phyloP scores from a whole-genome alignment of 176 grass and related monocot species.

The Bonia amplexicaulis region DNA sequence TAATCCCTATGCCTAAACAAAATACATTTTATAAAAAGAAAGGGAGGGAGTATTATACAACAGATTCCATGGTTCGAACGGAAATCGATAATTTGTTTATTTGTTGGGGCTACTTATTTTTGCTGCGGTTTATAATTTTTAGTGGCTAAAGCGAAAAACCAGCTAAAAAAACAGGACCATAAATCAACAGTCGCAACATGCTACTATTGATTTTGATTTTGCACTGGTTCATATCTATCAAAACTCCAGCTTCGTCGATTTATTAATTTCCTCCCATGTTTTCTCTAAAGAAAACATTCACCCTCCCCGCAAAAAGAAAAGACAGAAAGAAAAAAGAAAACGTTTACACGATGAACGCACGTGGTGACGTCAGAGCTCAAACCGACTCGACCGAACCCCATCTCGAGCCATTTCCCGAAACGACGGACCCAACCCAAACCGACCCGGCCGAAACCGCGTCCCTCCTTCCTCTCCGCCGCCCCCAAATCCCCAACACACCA shows the following conservation, averaged over 20 bases:
- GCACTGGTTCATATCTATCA: neutral
- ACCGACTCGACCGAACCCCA: neutral
- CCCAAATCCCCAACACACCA: neutral
- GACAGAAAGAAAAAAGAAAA: neutral
- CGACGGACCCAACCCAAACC: neutral
- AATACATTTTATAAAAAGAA: too few species aligned
- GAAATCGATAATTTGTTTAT: neutral
- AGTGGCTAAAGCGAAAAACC: too few species aligned
- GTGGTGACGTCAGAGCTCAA: constrained; percentile 1
- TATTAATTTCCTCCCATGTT: neutral
- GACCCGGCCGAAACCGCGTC: neutral
- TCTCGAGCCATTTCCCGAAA: neutral
- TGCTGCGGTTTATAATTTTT: too few species aligned
- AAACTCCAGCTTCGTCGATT: neutral
- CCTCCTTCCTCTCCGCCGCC: neutral
- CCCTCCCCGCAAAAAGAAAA: neutral
- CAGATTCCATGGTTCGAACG: neutral
- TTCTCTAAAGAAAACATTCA: neutral
- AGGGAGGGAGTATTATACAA: too few species aligned
- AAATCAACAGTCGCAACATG: neutral
- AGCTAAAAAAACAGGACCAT: too few species aligned
- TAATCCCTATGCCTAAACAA: too few species aligned
- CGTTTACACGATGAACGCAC: neutral
- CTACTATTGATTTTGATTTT: neutral
- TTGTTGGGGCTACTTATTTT: too few species aligned